Percentiles rank a stretch among this genome's conserved stretches.
These are phyloP conservation scores for Chrysochromulina parva DNA, from an alignment of 78 protist species.

Conservation along the genomic window DNA sequence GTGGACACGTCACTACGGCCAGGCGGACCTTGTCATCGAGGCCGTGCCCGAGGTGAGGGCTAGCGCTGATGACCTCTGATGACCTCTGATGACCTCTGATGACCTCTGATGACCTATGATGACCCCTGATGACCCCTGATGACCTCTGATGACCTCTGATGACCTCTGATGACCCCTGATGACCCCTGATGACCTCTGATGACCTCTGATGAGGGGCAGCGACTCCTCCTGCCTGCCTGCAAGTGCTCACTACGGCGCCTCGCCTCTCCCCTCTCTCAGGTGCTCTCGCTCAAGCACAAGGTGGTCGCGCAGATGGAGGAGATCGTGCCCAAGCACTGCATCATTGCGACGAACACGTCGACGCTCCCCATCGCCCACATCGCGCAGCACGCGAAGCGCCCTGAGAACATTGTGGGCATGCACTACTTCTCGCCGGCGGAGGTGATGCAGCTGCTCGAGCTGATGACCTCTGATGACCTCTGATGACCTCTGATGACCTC, in stretches of 20 bases:
- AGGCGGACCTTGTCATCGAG: constrained; percentile 68
- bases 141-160: constrained; percentile 12
- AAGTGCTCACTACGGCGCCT: too few relatives aligned
- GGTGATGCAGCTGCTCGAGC: constrained; percentile 82
- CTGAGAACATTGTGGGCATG: constrained; percentile 80
- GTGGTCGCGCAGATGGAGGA: constrained; percentile 23
- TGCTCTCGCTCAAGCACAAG: constrained; percentile 63
- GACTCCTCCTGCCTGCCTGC: too few relatives aligned
- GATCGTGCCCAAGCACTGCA: not conserved
- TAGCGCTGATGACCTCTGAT: too few relatives aligned
- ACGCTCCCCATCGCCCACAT: constrained; percentile 75
- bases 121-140: not conserved
- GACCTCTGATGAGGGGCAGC: too few relatives aligned
- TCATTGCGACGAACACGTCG: constrained; percentile 86
- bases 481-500: too few relatives aligned
- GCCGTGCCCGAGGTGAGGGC: constrained; percentile 78
- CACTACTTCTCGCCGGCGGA: constrained; percentile 88
- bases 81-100: too few relatives aligned
- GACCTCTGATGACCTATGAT: constrained; percentile 67
- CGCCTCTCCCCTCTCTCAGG: not conserved
- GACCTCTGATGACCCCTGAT: constrained; percentile 58
- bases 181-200: too few relatives aligned
- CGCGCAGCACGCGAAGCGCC: constrained; percentile 58
- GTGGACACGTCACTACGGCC: not conserved
- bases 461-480: too few relatives aligned